These are phyloP conservation scores for Crithidia mellificae DNA, from an alignment of 208 protist genomes.

Conservation along the genomic window DNA sequence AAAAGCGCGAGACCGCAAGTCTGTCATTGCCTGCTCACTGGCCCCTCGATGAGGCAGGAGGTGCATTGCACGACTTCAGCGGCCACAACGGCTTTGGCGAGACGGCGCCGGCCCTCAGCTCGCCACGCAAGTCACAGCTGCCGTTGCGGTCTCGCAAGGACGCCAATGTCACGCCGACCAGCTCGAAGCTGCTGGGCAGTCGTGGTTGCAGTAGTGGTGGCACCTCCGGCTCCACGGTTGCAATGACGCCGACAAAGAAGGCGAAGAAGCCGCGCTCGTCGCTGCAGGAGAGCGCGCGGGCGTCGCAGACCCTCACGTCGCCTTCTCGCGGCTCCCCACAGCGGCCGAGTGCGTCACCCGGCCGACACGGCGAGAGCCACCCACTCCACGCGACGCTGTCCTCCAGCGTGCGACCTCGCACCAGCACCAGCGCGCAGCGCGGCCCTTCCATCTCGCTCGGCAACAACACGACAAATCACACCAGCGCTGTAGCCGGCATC, in stretches of 20 bases:
- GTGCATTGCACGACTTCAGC: not conserved
- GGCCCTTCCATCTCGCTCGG: slow-evolving; percentile 7
- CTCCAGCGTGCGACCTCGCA: not conserved
- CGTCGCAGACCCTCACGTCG: slow-evolving; percentile 8
- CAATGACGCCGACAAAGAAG: slow-evolving; percentile 15
- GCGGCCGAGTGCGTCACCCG: slow-evolving; percentile 25
- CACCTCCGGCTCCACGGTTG: not conserved
- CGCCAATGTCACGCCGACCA: not conserved
- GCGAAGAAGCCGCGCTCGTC: slow-evolving; percentile 23
- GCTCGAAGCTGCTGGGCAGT: not conserved
- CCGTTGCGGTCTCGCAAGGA: slow-evolving; percentile 14
- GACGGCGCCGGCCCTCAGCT: not conserved
- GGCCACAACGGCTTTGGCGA: slow-evolving; percentile 8
- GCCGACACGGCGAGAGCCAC: slow-evolving; percentile 2
- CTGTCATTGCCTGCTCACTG: not conserved
- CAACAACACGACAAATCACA: not conserved
- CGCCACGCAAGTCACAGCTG: slow-evolving; percentile 20
- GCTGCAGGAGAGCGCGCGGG: not conserved
- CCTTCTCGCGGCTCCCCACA: slow-evolving; percentile 26
- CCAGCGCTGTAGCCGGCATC: slow-evolving; percentile 9
- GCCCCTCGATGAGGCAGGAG: not conserved
- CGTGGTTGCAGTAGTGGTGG: not conserved
- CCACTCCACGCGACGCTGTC: not conserved
- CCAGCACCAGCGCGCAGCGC: slow-evolving; percentile 16
- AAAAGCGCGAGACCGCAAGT: slow-evolving; percentile 10